phyloP scores from a whole-genome alignment of 2,329 filamentous ascomycete species.

The Grosmannia clavigera region DNA sequence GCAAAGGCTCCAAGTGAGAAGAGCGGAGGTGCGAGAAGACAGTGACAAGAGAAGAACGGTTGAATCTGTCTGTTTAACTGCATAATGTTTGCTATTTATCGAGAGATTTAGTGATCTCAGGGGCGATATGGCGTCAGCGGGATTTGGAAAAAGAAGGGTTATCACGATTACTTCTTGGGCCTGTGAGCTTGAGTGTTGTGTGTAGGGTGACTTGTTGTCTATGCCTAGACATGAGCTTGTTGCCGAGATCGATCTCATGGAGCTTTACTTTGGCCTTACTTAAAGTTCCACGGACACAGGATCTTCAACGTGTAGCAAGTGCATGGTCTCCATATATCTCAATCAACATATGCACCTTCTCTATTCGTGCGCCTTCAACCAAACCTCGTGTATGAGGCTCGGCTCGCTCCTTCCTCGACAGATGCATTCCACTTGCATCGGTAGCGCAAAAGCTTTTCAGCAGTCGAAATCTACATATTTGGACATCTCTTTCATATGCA shows the following conservation, averaged over 20 bases:
- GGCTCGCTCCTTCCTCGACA: neutral
- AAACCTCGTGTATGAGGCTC: neutral
- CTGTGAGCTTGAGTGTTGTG: neutral
- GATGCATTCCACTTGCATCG: neutral
- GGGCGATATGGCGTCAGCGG: conserved; percentile 1
- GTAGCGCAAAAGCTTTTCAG: neutral
- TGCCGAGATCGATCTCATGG: too few species aligned
- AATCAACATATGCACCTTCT: neutral
- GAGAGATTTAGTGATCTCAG: neutral
- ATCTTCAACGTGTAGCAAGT: neutral
- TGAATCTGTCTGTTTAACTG: neutral
- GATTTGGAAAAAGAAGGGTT: neutral
- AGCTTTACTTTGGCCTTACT: too few species aligned
- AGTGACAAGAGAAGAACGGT: neutral
- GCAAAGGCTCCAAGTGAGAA: conserved; percentile 58
- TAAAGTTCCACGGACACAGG: too few species aligned
- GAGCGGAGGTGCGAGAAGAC: neutral
- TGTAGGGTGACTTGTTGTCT: neutral
- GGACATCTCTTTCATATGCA: neutral
- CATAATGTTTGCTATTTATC: neutral
- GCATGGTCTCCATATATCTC: neutral
- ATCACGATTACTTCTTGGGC: neutral
- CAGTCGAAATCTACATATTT: neutral
- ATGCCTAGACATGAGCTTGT: neutral
- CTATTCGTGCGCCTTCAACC: neutral